A percentile compares a stretch with the other conserved stretches of the same genome.
Conservation (phyloP, 2,329 filamentous ascomycete species). For the Aspergillus sp. region DNA sequence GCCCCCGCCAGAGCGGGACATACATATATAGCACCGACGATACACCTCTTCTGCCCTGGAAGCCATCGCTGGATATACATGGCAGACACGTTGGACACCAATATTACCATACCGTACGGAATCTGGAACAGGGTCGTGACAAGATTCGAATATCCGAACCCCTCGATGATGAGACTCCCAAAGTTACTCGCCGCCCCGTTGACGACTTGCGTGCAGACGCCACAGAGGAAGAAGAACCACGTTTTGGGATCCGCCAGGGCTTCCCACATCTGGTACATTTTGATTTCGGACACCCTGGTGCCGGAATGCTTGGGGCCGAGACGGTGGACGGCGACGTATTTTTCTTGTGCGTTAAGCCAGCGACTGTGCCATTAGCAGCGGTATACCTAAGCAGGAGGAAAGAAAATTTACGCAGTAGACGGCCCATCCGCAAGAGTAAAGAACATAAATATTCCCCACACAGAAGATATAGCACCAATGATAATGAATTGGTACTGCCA, state of each 20-base stretch:
- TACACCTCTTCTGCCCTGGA: background rate
- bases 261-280: slow-evolving; percentile 31
- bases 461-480: slow-evolving; percentile 19
- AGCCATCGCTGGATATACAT: slow-evolving; percentile 1
- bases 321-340: slow-evolving; percentile 9
- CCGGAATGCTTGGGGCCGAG: background rate
- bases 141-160: background rate
- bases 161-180: slow-evolving; percentile 3
- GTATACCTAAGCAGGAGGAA: background rate
- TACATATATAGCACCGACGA: background rate
- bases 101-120: background rate
- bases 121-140: slow-evolving; percentile 2
- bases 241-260: slow-evolving; percentile 34
- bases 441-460: slow-evolving; percentile 16
- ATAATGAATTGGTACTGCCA: slow-evolving; percentile 26
- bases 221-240: background rate
- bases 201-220: background rate
- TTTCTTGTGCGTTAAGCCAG: slow-evolving; percentile 2
- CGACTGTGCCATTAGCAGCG: slow-evolving; percentile 9
- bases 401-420: slow-evolving; percentile 14
- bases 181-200: slow-evolving; percentile 6
- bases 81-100: background rate
- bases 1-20: background rate
- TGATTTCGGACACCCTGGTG: slow-evolving; percentile 2
- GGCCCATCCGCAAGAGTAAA: slow-evolving; percentile 21